Base-by-base conservation (phyloP, 1,284 basidiomycete genomes). In the Leccinum griseonigrum region DNA sequence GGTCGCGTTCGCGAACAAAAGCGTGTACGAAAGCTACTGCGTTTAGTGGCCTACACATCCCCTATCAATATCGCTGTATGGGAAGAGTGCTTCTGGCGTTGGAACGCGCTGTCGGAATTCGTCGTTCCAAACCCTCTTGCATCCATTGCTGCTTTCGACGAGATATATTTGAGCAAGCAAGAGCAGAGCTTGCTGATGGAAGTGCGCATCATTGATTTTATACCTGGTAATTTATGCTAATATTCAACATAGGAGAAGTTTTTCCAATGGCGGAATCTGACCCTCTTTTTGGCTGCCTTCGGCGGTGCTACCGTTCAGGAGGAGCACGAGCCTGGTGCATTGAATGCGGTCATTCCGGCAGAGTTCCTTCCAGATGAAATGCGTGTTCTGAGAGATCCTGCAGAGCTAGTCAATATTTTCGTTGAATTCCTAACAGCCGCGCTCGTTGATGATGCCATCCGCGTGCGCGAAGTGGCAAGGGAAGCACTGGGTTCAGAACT, bases 231-330 rank as follows among this genome's bases (percentile, higher is more conserved):
- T 22, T 46, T 28, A 26, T 62, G 63, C 61, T 66, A 28, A 72
- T 52, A 46, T 58, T 52, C 52, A 63, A 56, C 63, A 10, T 68
- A 92, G 87, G 92, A 94, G 18, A 83, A 88, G 64, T 85, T 87
- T 50, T 84, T 83, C 48, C 87, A 94, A 67, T 97, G 95, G 95
- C 90, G 94, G 70, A 95, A 97, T 73, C 79, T 94, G 26, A 90
- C 92, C 0, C 79, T 94, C 31, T 93, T 92, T 74, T 77, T 97
- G 50, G 86, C 91, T 16, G 85, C 92, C 1, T 84, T 91, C 29
- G 88, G 90, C 43, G 87, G 88, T 2, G 81, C 86, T 5, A 92
- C 89, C 64, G 75, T 85, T 13, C 78, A 79, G 54, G 85, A 86
- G 22, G 75, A 78, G 31, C 78, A 81, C 57, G 79, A 85, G 58